Base-by-base conservation (phyloP, 2,329 filamentous ascomycete species). In the Cordyceps cateniannulata region DNA sequence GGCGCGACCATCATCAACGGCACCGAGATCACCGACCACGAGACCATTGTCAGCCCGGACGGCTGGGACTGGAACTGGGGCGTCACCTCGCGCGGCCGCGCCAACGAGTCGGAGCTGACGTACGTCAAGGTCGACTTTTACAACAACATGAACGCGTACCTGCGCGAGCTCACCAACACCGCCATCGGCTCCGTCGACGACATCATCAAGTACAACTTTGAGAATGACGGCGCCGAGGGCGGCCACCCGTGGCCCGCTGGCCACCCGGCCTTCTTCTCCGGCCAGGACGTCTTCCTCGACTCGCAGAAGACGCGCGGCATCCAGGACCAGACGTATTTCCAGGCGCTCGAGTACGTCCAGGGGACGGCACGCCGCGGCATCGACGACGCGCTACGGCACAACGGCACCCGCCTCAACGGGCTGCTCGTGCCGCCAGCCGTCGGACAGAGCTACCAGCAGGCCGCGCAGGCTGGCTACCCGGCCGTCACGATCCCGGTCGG, bases 41-140 rank as follows among this genome's bases (percentile, higher is more conserved):
- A 85, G 67, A 82, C 75, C 0, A 82, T 90, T 25, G 80, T 91
- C 14, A 82, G 81, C 35, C 86, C 84, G 0, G 70, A 81, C 53
- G 86, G 86, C n/a, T 92, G 88, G 88, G 78, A 91, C 71, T 92
- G 89, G 81, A 86, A 89, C 66, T 88, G 84, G 64, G 87, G 87
- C 16, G 27, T 22, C 35, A 78, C 65, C 6, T 79, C 76, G 1
- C 81, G 86, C 4, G 85, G 86, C 2, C 85, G 76, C 66, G 75
- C 85, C n/a, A 90, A 91, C 63, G 84, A 90, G 72, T 90, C 85
- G 16, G 88, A 91, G 70, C 91, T 87, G 72, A 89, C 85, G 0
- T 84, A 87, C 53, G 79, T 91, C 65, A 90, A 90, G 70, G 84
- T 86, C 0, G 85, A 89, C 69, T 88, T 88, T 66, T 88, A 87